Conservation (phyloP, 495 filamentous ascomycete species). For the Friedmanniomyces simplex region DNA sequence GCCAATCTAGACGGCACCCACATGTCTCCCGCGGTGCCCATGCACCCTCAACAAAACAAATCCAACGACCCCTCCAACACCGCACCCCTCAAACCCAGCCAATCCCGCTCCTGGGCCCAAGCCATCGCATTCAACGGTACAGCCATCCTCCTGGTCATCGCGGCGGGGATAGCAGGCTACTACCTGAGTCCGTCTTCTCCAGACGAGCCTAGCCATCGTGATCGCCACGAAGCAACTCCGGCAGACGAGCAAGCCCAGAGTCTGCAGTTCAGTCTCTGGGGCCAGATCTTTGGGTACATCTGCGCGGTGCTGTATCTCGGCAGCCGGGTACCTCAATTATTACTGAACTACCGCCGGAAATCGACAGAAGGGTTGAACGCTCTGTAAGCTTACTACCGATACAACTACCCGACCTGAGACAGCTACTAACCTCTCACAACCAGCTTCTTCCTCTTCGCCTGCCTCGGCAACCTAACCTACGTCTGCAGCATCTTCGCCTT, state of each 20-base stretch:
- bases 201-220: constrained; percentile 14
- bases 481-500: constrained; percentile 86
- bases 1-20: constrained; percentile 44
- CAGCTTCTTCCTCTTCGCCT: constrained; percentile 87
- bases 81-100: background rate
- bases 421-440: constrained; percentile 48
- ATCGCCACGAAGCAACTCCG: constrained; percentile 20
- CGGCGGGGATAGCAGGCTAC: constrained; percentile 77
- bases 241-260: constrained; percentile 20
- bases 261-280: constrained; percentile 58
- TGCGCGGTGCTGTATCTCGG: constrained; percentile 75
- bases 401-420: background rate
- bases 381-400: background rate
- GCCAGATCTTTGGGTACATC: constrained; percentile 40
- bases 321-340: constrained; percentile 74
- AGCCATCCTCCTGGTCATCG: constrained; percentile 66
- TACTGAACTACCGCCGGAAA: constrained; percentile 82
- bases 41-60: constrained; percentile 12
- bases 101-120: constrained; percentile 12
- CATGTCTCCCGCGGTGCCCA: constrained; percentile 49
- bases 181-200: constrained; percentile 47
- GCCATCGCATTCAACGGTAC: constrained; percentile 58
- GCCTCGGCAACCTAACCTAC: constrained; percentile 86
- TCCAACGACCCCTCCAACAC: background rate
- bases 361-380: constrained; percentile 59